Conservation (phyloP, 2,329 filamentous ascomycete species). For the Penicillium sp. region DNA sequence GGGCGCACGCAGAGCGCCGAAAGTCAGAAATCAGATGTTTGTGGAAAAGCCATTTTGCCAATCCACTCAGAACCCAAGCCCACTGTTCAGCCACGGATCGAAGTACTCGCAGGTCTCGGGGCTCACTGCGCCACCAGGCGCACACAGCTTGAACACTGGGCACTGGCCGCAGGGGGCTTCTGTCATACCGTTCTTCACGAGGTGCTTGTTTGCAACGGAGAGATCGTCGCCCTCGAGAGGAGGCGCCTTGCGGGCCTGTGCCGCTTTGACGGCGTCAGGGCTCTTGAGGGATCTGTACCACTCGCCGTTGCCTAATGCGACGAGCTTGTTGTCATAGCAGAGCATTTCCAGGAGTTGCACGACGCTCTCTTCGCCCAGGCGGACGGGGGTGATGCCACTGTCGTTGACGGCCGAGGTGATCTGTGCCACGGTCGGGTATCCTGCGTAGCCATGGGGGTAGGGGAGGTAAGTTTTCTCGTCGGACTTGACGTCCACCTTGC, state of each 20-base stretch:
- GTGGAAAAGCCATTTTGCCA: background rate
- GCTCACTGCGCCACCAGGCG: slow-evolving; percentile 85
- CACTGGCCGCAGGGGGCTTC: slow-evolving; percentile 89
- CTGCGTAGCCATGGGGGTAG: slow-evolving; percentile 63
- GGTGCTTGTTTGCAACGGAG: slow-evolving; percentile 36
- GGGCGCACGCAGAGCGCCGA: slow-evolving; percentile 11
- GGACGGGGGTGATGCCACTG: slow-evolving; percentile 69
- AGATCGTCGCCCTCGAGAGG: slow-evolving; percentile 28
- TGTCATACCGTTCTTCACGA: slow-evolving; percentile 70
- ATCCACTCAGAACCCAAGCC: slow-evolving; percentile 34
- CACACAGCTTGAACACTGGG: slow-evolving; percentile 89
- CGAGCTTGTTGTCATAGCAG: slow-evolving; percentile 80
- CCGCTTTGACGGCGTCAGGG: slow-evolving; percentile 36
- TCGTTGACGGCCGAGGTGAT: slow-evolving; percentile 73
- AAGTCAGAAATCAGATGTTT: background rate
- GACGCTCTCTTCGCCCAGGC: slow-evolving; percentile 69
- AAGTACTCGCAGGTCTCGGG: slow-evolving; percentile 92
- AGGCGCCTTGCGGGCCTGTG: slow-evolving; percentile 33
- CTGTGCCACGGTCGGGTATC: slow-evolving; percentile 76
- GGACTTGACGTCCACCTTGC: slow-evolving; percentile 33
- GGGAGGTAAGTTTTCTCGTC: slow-evolving; percentile 46
- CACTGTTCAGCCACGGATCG: slow-evolving; percentile 68
- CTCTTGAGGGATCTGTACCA: slow-evolving; percentile 50
- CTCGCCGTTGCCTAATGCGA: slow-evolving; percentile 53
- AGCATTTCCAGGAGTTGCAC: slow-evolving; percentile 84